Evolutionary conservation across 768 basidiomycete species (phyloP).

Genomic region (Suillus decipiens): DNA sequence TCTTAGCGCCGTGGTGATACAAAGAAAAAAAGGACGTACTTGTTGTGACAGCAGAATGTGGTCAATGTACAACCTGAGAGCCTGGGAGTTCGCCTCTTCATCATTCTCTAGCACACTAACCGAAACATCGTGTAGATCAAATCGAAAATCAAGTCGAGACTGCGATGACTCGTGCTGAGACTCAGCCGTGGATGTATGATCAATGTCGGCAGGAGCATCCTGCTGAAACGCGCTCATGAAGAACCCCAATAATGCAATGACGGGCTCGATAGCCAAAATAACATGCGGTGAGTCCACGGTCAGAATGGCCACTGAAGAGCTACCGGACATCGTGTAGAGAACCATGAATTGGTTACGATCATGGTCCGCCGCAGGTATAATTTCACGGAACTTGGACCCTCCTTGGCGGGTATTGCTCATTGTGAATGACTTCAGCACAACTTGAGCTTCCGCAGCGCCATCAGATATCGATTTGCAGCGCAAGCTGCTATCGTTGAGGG

Average conservation of each 20-base stretch:
- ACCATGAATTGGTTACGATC: slow-evolving; percentile 92
- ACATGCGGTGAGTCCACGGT: slow-evolving; percentile 92
- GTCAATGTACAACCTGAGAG: slow-evolving; percentile 81
- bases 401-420: slow-evolving; percentile 88
- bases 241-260: slow-evolving; percentile 87
- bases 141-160: slow-evolving; percentile 57
- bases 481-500: slow-evolving; percentile 76
- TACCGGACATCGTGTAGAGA: slow-evolving; percentile 76
- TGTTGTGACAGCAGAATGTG: slow-evolving; percentile 91
- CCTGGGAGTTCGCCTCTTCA: slow-evolving; percentile 72
- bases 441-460: slow-evolving; percentile 83
- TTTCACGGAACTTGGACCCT: slow-evolving; percentile 85
- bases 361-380: slow-evolving; percentile 90
- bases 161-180: slow-evolving; percentile 11
- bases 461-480: slow-evolving; percentile 82
- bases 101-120: slow-evolving; percentile 89
- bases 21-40: slow-evolving; percentile 43
- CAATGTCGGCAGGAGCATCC: slow-evolving; percentile 18
- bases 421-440: slow-evolving; percentile 88
- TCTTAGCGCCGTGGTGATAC: slow-evolving; percentile 14
- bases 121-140: slow-evolving; percentile 90
- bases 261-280: slow-evolving; percentile 89
- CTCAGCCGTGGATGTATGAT: slow-evolving; percentile 17
- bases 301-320: slow-evolving; percentile 71
- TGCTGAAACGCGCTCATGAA: slow-evolving; percentile 59